A percentile compares a stretch with the other conserved stretches of the same genome.
These are phyloP conservation scores for Paragyromitra xinjiangensis DNA, from an alignment of 495 filamentous ascomycete species.

Conservation along the genomic window DNA sequence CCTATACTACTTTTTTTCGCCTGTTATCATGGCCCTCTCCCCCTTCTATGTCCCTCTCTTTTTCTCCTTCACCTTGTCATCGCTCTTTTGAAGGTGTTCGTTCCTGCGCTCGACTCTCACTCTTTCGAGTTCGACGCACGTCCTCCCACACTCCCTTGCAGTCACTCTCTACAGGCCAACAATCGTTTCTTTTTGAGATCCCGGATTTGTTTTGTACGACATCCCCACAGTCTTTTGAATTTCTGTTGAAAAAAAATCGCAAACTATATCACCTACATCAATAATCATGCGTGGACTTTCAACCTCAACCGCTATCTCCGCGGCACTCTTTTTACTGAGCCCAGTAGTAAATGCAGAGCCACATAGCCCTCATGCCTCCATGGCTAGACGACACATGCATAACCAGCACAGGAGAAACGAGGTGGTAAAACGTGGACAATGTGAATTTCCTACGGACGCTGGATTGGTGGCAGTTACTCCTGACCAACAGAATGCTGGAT, in stretches of 20 bases:
- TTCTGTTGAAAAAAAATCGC: constrained; percentile 9
- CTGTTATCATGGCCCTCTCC: constrained; percentile 41
- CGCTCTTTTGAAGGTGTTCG: constrained; percentile 38
- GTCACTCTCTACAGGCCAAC: constrained; percentile 24
- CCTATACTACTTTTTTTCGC: constrained; percentile 22
- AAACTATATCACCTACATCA: constrained; percentile 16
- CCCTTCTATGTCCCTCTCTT: constrained; percentile 40
- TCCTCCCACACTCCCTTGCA: constrained; percentile 22
- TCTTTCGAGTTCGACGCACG: constrained; percentile 45
- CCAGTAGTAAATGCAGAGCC: constrained; percentile 32
- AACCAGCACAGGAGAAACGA: constrained; percentile 41
- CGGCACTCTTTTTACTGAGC: constrained; percentile 31
- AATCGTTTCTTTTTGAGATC: constrained; percentile 9
- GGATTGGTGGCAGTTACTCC: constrained; percentile 76
- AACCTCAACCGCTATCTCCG: constrained; percentile 29
- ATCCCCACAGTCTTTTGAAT: constrained; percentile 8
- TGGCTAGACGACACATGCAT: constrained; percentile 52
- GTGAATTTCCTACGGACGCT: constrained; percentile 72
- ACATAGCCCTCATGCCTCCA: constrained; percentile 39
- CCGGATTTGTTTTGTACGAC: constrained; percentile 10
- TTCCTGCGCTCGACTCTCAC: constrained; percentile 43
- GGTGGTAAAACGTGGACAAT: constrained; percentile 59
- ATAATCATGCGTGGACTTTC: constrained; percentile 41
- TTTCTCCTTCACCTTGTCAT: constrained; percentile 26
- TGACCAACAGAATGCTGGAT: constrained; percentile 72